A percentile compares a stretch with the other conserved stretches of the same genome.
Evolutionary conservation across 192 early-diverging fungal species (phyloP).

Genomic region (Martensiomyces pterosporus): DNA sequence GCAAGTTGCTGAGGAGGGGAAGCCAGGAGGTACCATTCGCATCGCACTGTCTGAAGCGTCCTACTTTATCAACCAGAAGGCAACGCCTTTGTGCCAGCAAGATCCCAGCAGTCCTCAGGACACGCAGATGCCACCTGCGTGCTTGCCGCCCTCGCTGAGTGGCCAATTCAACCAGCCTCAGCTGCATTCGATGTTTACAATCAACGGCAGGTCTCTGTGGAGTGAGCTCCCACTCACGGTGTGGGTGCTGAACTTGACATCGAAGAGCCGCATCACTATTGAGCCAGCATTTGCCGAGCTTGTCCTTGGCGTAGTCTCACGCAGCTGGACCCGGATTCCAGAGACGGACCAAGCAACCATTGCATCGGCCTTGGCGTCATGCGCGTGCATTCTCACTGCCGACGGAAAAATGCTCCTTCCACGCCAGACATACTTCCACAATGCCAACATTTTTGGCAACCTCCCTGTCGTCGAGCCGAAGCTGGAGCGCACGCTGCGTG

Average conservation of each 20-base stretch:
- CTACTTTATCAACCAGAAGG: slow-evolving; percentile 63
- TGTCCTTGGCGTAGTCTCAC: slow-evolving; percentile 54
- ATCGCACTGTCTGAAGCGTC: slow-evolving; percentile 51
- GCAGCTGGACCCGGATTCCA: slow-evolving; percentile 33
- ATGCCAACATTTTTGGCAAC: slow-evolving; percentile 79
- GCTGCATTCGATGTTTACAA: slow-evolving; percentile 24
- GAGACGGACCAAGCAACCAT: slow-evolving; percentile 23
- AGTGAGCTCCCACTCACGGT: not conserved
- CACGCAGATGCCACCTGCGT: not conserved
- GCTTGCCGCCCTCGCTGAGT: not conserved
- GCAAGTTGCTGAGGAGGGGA: not conserved
- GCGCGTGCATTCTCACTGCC: slow-evolving; percentile 65
- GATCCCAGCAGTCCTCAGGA: slow-evolving; percentile 10
- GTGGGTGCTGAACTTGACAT: slow-evolving; percentile 37
- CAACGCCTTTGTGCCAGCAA: slow-evolving; percentile 59
- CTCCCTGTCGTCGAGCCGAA: slow-evolving; percentile 66
- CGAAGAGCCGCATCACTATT: slow-evolving; percentile 13
- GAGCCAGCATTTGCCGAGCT: slow-evolving; percentile 62
- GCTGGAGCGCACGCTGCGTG: slow-evolving; percentile 45
- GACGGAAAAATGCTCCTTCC: slow-evolving; percentile 61
- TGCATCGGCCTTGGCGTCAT: slow-evolving; percentile 25
- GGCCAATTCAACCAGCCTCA: slow-evolving; percentile 61
- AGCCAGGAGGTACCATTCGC: not conserved
- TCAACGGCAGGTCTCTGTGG: slow-evolving; percentile 23
- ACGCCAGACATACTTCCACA: slow-evolving; percentile 69